Base-by-base conservation (phyloP, 2,329 filamentous ascomycete genomes). In the Fusarium sambucinum region DNA sequence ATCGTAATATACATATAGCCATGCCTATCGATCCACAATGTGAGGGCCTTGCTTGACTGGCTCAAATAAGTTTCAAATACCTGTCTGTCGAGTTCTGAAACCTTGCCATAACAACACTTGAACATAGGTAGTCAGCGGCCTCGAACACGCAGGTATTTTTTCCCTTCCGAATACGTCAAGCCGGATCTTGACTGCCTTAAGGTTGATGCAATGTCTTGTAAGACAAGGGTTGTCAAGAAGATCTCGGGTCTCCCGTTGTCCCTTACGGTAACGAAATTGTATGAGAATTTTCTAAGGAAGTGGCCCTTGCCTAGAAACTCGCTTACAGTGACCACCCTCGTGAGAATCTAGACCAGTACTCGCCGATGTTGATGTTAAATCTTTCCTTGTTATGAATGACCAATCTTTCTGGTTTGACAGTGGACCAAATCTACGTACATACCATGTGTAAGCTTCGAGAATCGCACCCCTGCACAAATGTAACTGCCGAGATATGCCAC, bases 401-500 rank as follows among this genome's bases (percentile, higher is more conserved):
- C 23, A 50, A 19, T 32, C 47, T 50, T 19, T 35, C 16, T 17
- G 30, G 17, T 13, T 19, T 25, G 32, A 38, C 13, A 27, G 17
- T 10, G 13, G 32, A 27, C 30, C 12, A 38, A 50, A 17, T 27
- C 23, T 19, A 27, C 8, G 8, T 27, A 27, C 27, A 27, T 27
- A 3, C n/a, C 35, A 11, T 19, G 17, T 13, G 7, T 7, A 38
- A 9, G 13, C 23, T 29, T 40, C 23, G 23, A n/a, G 32, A 38
- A 37, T 6, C 17, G 5, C 6, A 25, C 46, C 23, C 33, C 13
- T 51, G 47, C 6, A 40, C n/a, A 27, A 29, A 19, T 38, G 23
- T 16, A 51, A 51, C 33, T 51, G 23, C 47, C 47, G 33, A 40
- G 47, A 51, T 40, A n/a, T 23, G 11, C 23, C 47, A 25, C 33